Base-by-base conservation (phyloP, 345 rosid genomes). In the Brassica cretica region DNA sequence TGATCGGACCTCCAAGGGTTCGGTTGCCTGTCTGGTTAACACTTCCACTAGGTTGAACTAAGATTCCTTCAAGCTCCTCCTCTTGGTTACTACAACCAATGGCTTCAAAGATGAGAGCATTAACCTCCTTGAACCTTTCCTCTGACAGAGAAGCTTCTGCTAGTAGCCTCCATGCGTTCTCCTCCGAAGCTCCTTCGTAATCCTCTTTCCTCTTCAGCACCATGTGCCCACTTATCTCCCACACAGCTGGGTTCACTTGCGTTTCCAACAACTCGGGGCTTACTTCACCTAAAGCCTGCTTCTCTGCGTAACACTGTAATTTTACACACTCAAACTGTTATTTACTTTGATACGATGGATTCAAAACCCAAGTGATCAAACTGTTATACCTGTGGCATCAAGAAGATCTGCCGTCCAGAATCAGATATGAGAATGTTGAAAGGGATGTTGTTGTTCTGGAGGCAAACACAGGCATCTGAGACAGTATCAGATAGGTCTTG, bases 171-270 rank as follows among this genome's bases (percentile, higher is more conserved):
- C 96, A 90, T 8, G 99, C 99, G 8, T 93, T 90, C 76, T 82
- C 97, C 79, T 93, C 99, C 0, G 99, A 84, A 74, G 99, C 99
- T 81, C 85, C 96, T 62, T 95, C 93, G 8, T 81, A 95, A 83
- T 95, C 98, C 83, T 87, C 81, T 86, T 84, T 95, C 88, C 96
- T 91, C 87, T 95, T 93, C 41, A 95, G 80, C 76, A 95, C 99
- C 84, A 95, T 93, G 68, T 95, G 99, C 14, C 99, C 99, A 63
- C 98, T 93, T 18, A 95, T 95, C 76, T 95, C 99, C 99, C 98
- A 95, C 64, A 95, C 99, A 0, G 99, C 99, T 63, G 99, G 99
- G 82, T 95, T 95, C 84, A 95, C 99, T 68, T 93, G 99, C 2
- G 99, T 95, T 69, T 93, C 98, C 75, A 93, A 80, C 56, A 95